These are phyloP conservation scores for Aspergillus glaucus DNA, from an alignment of 2,329 filamentous ascomycete genomes.

Conservation along the genomic window DNA sequence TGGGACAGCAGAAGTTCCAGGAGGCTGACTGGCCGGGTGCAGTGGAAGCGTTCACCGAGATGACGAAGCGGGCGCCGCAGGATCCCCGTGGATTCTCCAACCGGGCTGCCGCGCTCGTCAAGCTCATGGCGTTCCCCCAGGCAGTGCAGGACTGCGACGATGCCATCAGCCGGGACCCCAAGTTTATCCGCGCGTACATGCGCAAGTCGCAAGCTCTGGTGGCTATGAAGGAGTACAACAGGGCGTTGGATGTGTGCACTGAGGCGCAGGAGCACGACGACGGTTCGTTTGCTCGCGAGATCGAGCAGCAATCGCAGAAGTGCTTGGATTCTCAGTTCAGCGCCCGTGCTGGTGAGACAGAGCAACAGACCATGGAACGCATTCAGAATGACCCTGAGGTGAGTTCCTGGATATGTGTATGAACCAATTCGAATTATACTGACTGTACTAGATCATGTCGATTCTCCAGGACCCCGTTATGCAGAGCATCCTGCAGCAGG, in stretches of 20 bases:
- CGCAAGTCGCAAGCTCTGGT: conserved; percentile 93
- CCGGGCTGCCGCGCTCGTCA: conserved; percentile 92
- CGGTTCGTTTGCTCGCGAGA: conserved; percentile 80
- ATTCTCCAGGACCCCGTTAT: conserved; percentile 96
- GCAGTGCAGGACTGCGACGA: conserved; percentile 87
- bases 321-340: conserved; percentile 84
- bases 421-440: background rate
- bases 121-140: conserved; percentile 90
- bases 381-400: conserved; percentile 88
- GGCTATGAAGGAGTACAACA: conserved; percentile 97
- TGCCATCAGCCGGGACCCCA: conserved; percentile 83
- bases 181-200: conserved; percentile 93
- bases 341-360: conserved; percentile 86
- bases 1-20: conserved; percentile 97
- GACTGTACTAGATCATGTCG: conserved; percentile 59
- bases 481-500: conserved; percentile 95
- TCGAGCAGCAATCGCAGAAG: conserved; percentile 91
- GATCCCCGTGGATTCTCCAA: conserved; percentile 96
- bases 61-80: conserved; percentile 90
- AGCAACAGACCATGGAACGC: conserved; percentile 89
- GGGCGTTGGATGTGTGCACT: conserved; percentile 81
- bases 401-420: conserved; percentile 28
- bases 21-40: conserved; percentile 91
- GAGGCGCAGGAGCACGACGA: conserved; percentile 73
- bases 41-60: conserved; percentile 89